Evolutionary conservation across 805 yeast species (phyloP), one percentile per base, ranked within the genome.

Genomic region (Sugiyamaella smithiae): DNA sequence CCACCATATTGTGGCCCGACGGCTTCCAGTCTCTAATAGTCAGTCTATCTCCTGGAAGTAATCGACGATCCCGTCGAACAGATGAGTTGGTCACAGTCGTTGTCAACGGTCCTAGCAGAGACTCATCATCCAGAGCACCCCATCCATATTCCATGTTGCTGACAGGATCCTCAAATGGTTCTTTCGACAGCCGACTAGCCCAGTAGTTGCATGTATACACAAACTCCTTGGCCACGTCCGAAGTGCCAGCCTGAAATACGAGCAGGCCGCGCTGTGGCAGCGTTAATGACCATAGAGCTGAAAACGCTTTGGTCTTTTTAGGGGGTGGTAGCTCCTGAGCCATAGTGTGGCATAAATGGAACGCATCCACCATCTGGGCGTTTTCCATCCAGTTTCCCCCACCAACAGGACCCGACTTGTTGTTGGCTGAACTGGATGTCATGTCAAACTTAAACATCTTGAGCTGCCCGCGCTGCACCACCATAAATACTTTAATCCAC

Each of bases 121-220:
- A 8, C 14, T 26, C 43, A n/a, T 40, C 43, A 3, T 52, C 50
- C 19, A 43, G 37, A 5, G 48, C 17, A 4, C 42, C 53, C 96
- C 96, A 88, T 1, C 96, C 96, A 62, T 80, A 88, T 62, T 89
- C 95, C 50, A 82, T 77, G 46, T 72, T 76, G 4, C 91, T 82
- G 1, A 88, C 81, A 26, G 86, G 73, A 53, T 84, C 81, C 48
- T 81, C 84, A 26, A 71, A 74, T 2, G 96, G 96, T 17, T 87
- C 82, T 12, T 89, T 84, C 5, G 95, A 84, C 31, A 85, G 76
- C 55, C 93, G 77, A 1, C 91, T 86, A 1, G 95, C 87, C 96
- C 97, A 89, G 63, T 86, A 89, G 65, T 88, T 89, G 66, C 93
- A 82, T 4, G 91, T 80, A 56, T 83, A 78, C 14, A 85, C 80